Percentiles rank a stretch among this genome's conserved stretches.
phyloP scores from a whole-genome alignment of 371 early-diverging fungal species.

The Saksenaea oblongispora region DNA sequence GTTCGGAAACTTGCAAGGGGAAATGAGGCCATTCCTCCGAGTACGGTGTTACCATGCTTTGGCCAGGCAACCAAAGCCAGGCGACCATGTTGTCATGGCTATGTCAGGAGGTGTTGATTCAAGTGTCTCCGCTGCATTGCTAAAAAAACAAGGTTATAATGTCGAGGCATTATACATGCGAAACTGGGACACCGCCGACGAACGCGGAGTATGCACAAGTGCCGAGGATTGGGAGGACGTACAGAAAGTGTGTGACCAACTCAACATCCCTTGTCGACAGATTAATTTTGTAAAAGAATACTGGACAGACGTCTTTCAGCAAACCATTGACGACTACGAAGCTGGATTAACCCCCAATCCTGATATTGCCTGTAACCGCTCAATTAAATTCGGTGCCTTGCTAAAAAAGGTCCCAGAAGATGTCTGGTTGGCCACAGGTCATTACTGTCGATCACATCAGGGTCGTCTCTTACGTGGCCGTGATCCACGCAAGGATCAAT shows the following conservation, averaged over 20 bases:
- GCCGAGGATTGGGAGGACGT: constrained; percentile 86
- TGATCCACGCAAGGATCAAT: constrained; percentile 88
- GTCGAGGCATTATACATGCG: constrained; percentile 90
- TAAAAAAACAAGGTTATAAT: constrained; percentile 63
- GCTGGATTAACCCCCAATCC: constrained; percentile 90
- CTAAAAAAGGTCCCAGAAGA: constrained; percentile 51
- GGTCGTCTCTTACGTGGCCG: constrained; percentile 48
- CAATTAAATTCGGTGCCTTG: constrained; percentile 92
- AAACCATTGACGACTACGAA: constrained; percentile 71
- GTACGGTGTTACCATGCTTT: neutral
- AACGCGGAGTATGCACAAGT: constrained; percentile 78
- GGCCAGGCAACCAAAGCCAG: neutral
- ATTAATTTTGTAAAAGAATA: constrained; percentile 88
- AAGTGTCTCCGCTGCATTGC: constrained; percentile 78
- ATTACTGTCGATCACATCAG: constrained; percentile 68
- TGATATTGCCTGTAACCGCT: constrained; percentile 86
- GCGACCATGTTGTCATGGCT: constrained; percentile 61
- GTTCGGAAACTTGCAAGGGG: neutral
- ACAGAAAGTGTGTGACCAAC: constrained; percentile 62
- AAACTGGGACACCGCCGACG: constrained; percentile 91
- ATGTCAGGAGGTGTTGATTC: constrained; percentile 96
- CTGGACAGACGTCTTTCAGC: constrained; percentile 88
- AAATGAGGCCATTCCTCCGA: neutral
- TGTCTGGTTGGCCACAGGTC: constrained; percentile 83
- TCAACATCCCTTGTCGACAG: constrained; percentile 70